Evolutionary conservation across 495 filamentous ascomycete genomes (phyloP), one percentile per base, ranked within the genome.

Genomic region (Clohesyomyces aquaticus): DNA sequence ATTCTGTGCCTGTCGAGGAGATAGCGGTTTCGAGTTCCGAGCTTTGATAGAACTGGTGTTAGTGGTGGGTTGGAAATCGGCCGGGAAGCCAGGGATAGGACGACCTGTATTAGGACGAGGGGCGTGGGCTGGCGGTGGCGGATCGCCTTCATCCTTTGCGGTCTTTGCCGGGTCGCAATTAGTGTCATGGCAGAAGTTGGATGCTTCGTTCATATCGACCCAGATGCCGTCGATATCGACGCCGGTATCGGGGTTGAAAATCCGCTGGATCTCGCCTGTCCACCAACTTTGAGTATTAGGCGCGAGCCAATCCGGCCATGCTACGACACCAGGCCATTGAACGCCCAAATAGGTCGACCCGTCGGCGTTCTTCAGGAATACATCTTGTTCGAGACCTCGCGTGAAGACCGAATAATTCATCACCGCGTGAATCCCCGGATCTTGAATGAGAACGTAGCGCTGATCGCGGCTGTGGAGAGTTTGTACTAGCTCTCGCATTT

Each of bases 251-350:
- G 81, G 65, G 66, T 79, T 72, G 76, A 95, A 95, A 78, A 92
- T 91, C 0, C 59, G 55, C 16, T 60, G 65, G 70, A 93, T 89
- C 72, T 94, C 84, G 42, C 78, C 80, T 66, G 86, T 86, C 91
- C 91, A 95, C 75, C 85, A 96, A 1, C 74, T 72, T 56, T 85
- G 79, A n/a, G 85, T 84, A 32, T 83, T 83, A 2, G 84, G 78
- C 29, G 86, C 77, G 72, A 95, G 92, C 91, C 91, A 94, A 73
- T 96, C 91, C 0, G 89, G 90, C 65, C 59, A 71, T 27, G 47
- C 54, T 3, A 60, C 46, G 14, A 57, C 53, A 3, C 68, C 68
- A 14, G 68, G 27, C 68, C 68, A 71, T 42, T 60, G 63, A 12
- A 67, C 59, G 10, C 54, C 63, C 19, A 60, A n/a, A 28, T 61